These are phyloP conservation scores for Ustilago shanxiensis DNA, from an alignment of 1,284 basidiomycete genomes.

Conservation along the genomic window DNA sequence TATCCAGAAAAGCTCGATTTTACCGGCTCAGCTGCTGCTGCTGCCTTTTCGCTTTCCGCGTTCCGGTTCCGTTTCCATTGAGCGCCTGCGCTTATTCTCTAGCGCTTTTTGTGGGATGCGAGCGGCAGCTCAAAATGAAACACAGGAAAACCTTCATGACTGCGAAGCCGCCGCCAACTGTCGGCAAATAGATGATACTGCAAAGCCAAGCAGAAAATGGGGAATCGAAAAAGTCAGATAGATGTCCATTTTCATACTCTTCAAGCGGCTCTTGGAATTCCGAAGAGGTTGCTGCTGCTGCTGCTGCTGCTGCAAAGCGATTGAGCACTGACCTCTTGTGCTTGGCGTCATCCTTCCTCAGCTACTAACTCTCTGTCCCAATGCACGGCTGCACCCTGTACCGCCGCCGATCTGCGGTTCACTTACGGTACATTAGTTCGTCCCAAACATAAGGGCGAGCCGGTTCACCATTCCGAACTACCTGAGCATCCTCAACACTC, in stretches of 20 bases:
- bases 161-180: not conserved
- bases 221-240: not conserved
- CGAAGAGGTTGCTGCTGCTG: not conserved
- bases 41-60: no score
- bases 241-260: not conserved
- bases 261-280: not conserved
- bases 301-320: no score
- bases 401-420: conserved; percentile 13
- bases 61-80: no score
- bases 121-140: not conserved
- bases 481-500: not conserved
- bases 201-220: not conserved
- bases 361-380: not conserved
- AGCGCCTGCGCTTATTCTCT: not conserved
- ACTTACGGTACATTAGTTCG: not conserved
- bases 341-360: not conserved
- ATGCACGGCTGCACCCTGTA: conserved; percentile 8
- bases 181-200: not conserved
- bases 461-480: not conserved
- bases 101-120: not conserved
- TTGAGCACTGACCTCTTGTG: not conserved
- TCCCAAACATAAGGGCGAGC: not conserved
- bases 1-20: not conserved
- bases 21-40: not conserved
- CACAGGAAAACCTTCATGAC: not conserved